phyloP scores from a whole-genome alignment of 2,329 filamentous ascomycete species.

The Apiospora saccharicola region DNA sequence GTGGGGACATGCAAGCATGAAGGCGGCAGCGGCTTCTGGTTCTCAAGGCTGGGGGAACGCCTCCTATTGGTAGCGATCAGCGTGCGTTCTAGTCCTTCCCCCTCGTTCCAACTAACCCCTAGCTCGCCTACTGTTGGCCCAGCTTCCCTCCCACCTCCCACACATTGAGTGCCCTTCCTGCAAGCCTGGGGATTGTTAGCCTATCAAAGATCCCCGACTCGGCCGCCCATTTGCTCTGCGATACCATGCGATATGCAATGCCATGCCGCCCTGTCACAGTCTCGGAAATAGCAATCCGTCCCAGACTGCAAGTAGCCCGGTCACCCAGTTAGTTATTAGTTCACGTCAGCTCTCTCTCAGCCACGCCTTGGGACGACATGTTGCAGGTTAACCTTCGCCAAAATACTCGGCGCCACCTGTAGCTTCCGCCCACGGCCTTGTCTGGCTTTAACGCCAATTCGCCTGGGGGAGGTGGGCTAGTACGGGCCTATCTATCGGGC shows the following conservation, averaged over 20 bases:
- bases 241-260: slow-evolving; percentile 12
- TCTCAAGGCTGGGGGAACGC: not conserved
- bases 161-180: slow-evolving; percentile 1
- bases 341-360: not conserved
- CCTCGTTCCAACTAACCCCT: slow-evolving; percentile 15
- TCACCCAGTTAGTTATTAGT: not conserved
- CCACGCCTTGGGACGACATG: slow-evolving; percentile 13
- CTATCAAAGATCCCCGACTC: slow-evolving; percentile 4
- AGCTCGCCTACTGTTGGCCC: slow-evolving; percentile 16
- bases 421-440: not conserved
- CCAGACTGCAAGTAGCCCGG: not conserved
- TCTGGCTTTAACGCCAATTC: not conserved
- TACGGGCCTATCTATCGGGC: not conserved
- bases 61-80: slow-evolving; percentile 5
- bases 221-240: not conserved
- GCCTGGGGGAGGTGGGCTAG: not conserved
- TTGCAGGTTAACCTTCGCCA: slow-evolving; percentile 6
- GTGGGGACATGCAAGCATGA: slow-evolving; percentile 5
- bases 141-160: not conserved
- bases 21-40: not conserved
- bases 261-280: slow-evolving; percentile 5
- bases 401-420: not conserved
- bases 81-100: not conserved
- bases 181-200: not conserved
- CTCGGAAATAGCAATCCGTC: slow-evolving; percentile 3